Percentiles rank a stretch among this genome's conserved stretches.
Conservation (phyloP, 306 rosid genomes). For the Quercus aquifolioides region DNA sequence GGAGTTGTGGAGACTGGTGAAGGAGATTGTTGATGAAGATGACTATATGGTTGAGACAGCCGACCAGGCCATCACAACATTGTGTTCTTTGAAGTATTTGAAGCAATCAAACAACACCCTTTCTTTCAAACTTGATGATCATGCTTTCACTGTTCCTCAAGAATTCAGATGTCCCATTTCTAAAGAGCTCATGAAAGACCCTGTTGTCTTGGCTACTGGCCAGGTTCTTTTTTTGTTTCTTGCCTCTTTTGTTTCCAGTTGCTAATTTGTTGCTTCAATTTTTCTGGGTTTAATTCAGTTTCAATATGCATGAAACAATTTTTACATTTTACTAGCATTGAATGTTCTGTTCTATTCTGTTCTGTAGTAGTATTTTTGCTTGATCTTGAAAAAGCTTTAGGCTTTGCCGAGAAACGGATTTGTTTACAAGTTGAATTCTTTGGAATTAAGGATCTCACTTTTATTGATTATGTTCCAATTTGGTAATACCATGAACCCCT, state of each 20-base stretch:
- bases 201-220: conserved; percentile 74
- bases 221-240: conserved; percentile 36
- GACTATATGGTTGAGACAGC: conserved; percentile 24
- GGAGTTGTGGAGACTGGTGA: conserved; percentile 38
- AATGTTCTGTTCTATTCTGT: not conserved
- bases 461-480: not conserved
- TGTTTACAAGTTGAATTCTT: not conserved
- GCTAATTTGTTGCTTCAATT: not conserved
- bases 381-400: not conserved
- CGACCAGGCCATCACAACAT: conserved; percentile 52
- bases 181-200: conserved; percentile 66
- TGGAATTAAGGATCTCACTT: not conserved
- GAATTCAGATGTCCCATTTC: conserved; percentile 79
- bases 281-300: not conserved
- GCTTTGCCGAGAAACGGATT: not conserved
- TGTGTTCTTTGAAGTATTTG: conserved; percentile 44
- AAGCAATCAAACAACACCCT: conserved; percentile 7
- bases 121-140: conserved; percentile 23
- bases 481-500: no score
- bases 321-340: not conserved
- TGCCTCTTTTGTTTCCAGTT: not conserved
- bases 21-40: conserved; percentile 43
- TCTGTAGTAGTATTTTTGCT: not conserved
- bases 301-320: conserved; percentile 1
- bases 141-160: conserved; percentile 30